A percentile compares a stretch with the other conserved stretches of the same genome.
Conservation (phyloP, 306 rosid species). For the Cicer yamashitae region DNA sequence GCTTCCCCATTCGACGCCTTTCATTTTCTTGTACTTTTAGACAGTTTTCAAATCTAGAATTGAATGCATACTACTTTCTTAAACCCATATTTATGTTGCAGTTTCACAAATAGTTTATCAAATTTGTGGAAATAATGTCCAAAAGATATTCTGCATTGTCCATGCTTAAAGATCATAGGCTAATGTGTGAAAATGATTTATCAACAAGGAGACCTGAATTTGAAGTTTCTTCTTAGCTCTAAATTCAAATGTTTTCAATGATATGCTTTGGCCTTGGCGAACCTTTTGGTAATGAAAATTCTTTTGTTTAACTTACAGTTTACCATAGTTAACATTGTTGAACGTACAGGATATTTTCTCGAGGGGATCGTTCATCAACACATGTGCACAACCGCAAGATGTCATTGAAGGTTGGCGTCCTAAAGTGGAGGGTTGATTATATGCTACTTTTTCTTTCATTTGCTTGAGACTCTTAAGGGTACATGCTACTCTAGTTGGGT, state of each 20-base stretch:
- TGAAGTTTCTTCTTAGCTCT: neutral
- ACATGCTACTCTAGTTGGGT: constrained; percentile 20
- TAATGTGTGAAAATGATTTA: constrained; percentile 2
- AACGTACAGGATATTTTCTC: constrained; percentile 71
- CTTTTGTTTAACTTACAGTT: neutral
- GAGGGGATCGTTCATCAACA: constrained; percentile 77
- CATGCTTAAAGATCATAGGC: constrained; percentile 5
- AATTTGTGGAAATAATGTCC: constrained; percentile 28
- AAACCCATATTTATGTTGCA: neutral
- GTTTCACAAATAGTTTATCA: neutral
- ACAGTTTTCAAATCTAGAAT: neutral
- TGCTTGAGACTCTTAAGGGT: constrained; percentile 22
- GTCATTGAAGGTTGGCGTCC: constrained; percentile 96
- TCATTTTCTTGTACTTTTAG: constrained; percentile 1
- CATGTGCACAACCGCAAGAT: constrained; percentile 78
- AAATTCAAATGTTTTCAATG: constrained; percentile 12
- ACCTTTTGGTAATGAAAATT: neutral
- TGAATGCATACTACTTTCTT: neutral
- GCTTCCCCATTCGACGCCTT: constrained; percentile 25
- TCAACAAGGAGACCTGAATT: neutral
- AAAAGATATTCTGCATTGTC: neutral
- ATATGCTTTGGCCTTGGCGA: neutral
- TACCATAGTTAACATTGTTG: constrained; percentile 39
- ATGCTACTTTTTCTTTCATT: constrained; percentile 19
- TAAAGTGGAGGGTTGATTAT: constrained; percentile 73